A percentile compares a stretch with the other conserved stretches of the same genome.
Evolutionary conservation across 1,139 yeast species (phyloP).

Genomic region (Lodderomyces orthopsilosis): DNA sequence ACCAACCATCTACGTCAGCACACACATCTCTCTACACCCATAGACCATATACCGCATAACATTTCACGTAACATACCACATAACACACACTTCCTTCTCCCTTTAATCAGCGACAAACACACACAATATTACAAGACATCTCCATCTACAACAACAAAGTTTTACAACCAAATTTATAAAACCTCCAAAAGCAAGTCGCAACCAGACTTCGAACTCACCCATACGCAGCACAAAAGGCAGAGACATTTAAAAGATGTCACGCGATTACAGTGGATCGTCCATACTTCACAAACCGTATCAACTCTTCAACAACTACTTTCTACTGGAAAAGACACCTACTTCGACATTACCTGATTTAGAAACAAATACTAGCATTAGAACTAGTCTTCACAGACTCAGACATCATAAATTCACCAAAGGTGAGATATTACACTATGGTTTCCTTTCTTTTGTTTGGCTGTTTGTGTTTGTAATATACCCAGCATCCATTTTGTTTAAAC

Average conservation of each 20-base stretch:
- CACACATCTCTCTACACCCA: no score
- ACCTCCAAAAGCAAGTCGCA: no score
- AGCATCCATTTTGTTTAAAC: slow-evolving; percentile 47
- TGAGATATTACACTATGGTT: slow-evolving; percentile 53
- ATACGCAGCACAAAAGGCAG: no score
- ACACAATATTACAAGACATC: no score
- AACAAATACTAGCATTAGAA: slow-evolving; percentile 55
- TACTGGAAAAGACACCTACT: slow-evolving; percentile 59
- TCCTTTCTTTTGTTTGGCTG: slow-evolving; percentile 45
- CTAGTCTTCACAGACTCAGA: slow-evolving; percentile 47
- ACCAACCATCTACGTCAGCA: no score
- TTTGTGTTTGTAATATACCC: slow-evolving; percentile 54
- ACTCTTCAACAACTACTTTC: slow-evolving; percentile 50
- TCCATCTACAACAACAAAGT: no score
- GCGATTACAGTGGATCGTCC: background rate
- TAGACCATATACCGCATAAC: no score
- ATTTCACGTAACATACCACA: no score
- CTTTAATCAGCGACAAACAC: no score
- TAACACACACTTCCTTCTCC: no score
- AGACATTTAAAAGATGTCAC: background rate
- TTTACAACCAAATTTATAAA: background rate
- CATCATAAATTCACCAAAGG: slow-evolving; percentile 46
- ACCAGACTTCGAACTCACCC: background rate
- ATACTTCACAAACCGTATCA: slow-evolving; percentile 35
- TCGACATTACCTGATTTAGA: slow-evolving; percentile 55